Base-by-base conservation (phyloP, 495 filamentous ascomycete genomes). In the Durotheca rogersii region DNA sequence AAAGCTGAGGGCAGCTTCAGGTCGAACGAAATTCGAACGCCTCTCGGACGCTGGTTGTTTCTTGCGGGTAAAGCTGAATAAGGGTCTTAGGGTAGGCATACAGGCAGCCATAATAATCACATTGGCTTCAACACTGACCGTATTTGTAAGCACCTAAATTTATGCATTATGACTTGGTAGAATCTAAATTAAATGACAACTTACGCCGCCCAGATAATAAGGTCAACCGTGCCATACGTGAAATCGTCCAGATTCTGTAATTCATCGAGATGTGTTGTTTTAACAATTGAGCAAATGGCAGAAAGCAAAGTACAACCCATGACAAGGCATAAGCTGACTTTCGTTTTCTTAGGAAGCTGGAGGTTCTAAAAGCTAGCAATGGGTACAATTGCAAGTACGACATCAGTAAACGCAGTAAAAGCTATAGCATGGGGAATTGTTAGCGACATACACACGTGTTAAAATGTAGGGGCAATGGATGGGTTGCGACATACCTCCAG, bases 321-420 rank as follows among this genome's bases (percentile, higher is more conserved):
- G 31, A 33, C 31, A 4, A 33, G 31, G 31, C 31, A 33, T 12
- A 33, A 33, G 11, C 31, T 33, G 31, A 33, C 31, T 33, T 33
- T 33, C 31, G 31, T 33, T n/a, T 33, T 33, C 31, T 33, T 33
- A 3, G 31, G 31, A 33, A 33, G 31, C 31, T 33, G 31, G 4
- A 33, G 31, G 31, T 33, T 33, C 31, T 12, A 33, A n/a, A 33
- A 33, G 14, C 31, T 33, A 33, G 31, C 31, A 33, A 33, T 33
- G 31, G 31, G 31, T 3, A 33, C 31, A n/a, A 33, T 33, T 4
- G 31, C 31, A 3, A 33, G 31, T 3, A 33, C 31, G 31, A 33
- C 14, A n/a, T 33, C 31, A 12, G 31, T 33, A 33, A 33, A 33
- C 11, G 31, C 31, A n/a, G 31, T 33, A 12, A 33, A n/a, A 33